Base-by-base conservation (phyloP, 768 basidiomycete genomes). In the Pulveroboletus sp. region DNA sequence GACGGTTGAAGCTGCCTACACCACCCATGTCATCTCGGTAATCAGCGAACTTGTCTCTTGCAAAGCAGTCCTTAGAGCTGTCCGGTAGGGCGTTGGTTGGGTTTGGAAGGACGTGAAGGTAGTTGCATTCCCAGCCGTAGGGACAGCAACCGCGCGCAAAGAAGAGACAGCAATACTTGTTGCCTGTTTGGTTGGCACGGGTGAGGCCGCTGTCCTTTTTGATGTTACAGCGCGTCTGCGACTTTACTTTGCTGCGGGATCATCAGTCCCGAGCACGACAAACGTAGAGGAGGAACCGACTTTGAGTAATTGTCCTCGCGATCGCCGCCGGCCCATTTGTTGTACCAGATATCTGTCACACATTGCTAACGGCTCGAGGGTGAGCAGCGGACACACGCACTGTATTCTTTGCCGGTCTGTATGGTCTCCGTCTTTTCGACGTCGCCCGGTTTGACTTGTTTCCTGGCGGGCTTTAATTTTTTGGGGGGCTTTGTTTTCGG, bases 11-110 rank as follows among this genome's bases (percentile, higher is more conserved):
- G 51, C 89, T 93, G 12, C 96, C 96, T 26, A 98, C 95, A 71
- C 96, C 96, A 59, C 96, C 96, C 96, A 99, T 98, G 66, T 99
- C 96, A 65, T 99, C 96, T 52, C 95, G 76, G 69, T 99, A 99
- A 69, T 96, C 93, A 0, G 93, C 74, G 68, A 97, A 96, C 71
- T 97, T 97, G 73, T 96, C 93, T 39, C 96, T 76, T 1, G 91
- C 93, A 64, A 99, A 99, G 65, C 93, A 95, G 68, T 99, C 96
- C 66, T 95, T 90, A 7, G 93, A 91, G 37, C 84, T 85, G 70
- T 98, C 95, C 1, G 94, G 90, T 11, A 95, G 72, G 10, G 79
- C 73, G 47, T 79, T 76, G 31, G 71, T 67, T 0, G 81, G 77
- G 51, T 88, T 82, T 0, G 95, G 96, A 17, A 99, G 80, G 35